Conservation (phyloP, 73 alveolate genomes). For the Symbiodinium pilosum region DNA sequence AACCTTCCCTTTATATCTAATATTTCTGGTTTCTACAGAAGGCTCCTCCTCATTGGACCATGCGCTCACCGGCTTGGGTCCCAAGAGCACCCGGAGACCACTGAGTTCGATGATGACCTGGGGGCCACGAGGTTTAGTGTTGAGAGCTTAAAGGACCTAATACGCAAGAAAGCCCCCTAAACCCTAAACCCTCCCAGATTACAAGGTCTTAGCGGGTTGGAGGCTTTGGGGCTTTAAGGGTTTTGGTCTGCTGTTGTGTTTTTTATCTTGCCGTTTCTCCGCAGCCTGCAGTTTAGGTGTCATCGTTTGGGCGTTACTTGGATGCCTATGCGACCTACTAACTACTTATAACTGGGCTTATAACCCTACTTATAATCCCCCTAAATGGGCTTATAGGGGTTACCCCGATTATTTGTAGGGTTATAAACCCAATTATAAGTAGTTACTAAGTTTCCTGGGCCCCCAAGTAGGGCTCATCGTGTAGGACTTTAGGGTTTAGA, state of each 20-base stretch:
- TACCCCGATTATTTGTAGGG: too few species aligned
- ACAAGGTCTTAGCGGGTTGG: not conserved
- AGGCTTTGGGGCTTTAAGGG: not conserved
- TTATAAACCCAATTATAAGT: too few species aligned
- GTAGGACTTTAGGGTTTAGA: too few species aligned
- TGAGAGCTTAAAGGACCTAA: not conserved
- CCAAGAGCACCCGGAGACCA: slow-evolving; percentile 52
- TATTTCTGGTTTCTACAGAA: not conserved
- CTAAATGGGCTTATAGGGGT: not conserved
- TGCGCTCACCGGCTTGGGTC: slow-evolving; percentile 54
- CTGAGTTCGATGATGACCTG: slow-evolving; percentile 56
- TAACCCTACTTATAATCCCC: too few species aligned
- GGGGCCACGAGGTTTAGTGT: not conserved
- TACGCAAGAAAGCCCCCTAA: not conserved
- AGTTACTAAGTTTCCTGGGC: too few species aligned
- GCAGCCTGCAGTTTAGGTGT: not conserved
- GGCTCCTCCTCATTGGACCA: slow-evolving; percentile 73
- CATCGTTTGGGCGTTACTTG: not conserved
- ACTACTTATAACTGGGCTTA: too few species aligned
- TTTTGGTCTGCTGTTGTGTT: not conserved
- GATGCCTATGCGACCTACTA: too few species aligned
- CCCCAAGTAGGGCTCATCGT: too few species aligned
- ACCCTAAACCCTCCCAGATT: not conserved
- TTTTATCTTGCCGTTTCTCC: not conserved
- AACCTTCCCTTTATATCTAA: not conserved